Percentiles rank a stretch among this genome's conserved stretches.
Evolutionary conservation across 2,329 filamentous ascomycete species (phyloP).

Genomic region (Fusarium setosum): DNA sequence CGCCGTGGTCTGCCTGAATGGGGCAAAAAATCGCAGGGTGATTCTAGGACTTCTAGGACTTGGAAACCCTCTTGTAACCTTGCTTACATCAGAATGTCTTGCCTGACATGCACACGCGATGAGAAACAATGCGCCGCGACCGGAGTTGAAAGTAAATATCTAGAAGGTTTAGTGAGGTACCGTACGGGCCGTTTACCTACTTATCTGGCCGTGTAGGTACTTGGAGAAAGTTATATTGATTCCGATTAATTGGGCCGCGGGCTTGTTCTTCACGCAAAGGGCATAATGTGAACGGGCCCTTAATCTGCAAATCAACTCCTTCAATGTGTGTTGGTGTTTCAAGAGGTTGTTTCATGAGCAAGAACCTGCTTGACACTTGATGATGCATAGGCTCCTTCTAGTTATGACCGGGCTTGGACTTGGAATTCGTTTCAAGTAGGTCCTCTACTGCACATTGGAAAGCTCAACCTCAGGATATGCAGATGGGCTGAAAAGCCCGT

Average conservation of each 20-base stretch:
- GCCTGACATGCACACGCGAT: neutral
- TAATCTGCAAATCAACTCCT: neutral
- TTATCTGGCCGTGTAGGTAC: too few relatives aligned
- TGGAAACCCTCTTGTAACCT: neutral
- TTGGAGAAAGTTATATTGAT: too few relatives aligned
- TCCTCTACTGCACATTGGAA: too few relatives aligned
- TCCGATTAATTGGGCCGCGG: too few relatives aligned
- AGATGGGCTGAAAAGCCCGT: too few relatives aligned
- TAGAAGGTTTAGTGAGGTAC: too few relatives aligned
- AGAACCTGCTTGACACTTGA: constrained; percentile 7
- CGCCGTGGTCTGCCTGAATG: constrained; percentile 11
- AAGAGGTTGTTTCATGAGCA: constrained; percentile 27
- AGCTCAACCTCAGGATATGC: too few relatives aligned
- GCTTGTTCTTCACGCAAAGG: too few relatives aligned
- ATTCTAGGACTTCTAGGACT: constrained; percentile 14
- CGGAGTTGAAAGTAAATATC: too few relatives aligned
- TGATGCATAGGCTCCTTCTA: neutral
- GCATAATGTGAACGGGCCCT: neutral
- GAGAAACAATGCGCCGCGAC: neutral
- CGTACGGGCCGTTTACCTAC: too few relatives aligned
- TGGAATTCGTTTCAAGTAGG: constrained; percentile 29
- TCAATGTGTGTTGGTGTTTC: constrained; percentile 18
- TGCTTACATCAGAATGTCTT: neutral
- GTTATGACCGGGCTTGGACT: neutral
- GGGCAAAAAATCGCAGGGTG: neutral